Base-by-base conservation (phyloP, 139 green algal genomes). In the Raphidocelis subcapitata region DNA sequence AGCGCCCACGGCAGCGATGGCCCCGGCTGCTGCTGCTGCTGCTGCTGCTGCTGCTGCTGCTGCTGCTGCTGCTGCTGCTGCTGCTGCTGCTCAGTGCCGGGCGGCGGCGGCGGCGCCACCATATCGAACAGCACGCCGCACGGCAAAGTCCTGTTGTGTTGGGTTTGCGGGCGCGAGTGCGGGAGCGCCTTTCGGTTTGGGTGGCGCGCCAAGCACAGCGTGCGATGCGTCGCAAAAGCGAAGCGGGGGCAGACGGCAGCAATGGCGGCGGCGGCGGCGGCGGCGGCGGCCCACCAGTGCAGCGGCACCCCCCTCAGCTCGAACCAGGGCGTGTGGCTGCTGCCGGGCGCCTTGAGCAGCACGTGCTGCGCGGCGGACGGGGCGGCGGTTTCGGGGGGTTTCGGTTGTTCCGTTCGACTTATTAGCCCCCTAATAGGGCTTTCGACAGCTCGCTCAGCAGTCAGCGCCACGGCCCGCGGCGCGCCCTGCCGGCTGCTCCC, bases 121-220 rank as follows among this genome's bases (percentile, higher is more conserved):
- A 90, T 36, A 64, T 89, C 80, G 52, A 84, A 82, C 59, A 90
- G 65, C 41, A 88, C 85, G 3, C 81, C 85, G 8, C 64, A 65
- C 0, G 79, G 85, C 54, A 84, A 69, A 28, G 77, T 68, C 85
- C 86, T 91, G 65, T 8, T 49, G 41, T 8, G 41, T 8, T 20
- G 41, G 8, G 8, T 49, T 49, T 8, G 41, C 41, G 12, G 31
- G 14, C 32, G 36, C 20, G 20, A 75, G 18, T n/a, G 68, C 3
- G 35, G n/a, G n/a, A n/a, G n/a, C n/a, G n/a, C n/a, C n/a, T n/a
- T n/a, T n/a, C 15, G 52, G 28, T 2, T 47, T 51, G 26, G 60
- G 12, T 31, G 52, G 12, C 21, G 35, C 33, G n/a, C 21, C 62
- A 67, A 26, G 5, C 3, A 3, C n/a, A 52, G 5, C 0, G 24